Evolutionary conservation across 495 filamentous ascomycete species (phyloP).

Genomic region (Neurospora sp.): DNA sequence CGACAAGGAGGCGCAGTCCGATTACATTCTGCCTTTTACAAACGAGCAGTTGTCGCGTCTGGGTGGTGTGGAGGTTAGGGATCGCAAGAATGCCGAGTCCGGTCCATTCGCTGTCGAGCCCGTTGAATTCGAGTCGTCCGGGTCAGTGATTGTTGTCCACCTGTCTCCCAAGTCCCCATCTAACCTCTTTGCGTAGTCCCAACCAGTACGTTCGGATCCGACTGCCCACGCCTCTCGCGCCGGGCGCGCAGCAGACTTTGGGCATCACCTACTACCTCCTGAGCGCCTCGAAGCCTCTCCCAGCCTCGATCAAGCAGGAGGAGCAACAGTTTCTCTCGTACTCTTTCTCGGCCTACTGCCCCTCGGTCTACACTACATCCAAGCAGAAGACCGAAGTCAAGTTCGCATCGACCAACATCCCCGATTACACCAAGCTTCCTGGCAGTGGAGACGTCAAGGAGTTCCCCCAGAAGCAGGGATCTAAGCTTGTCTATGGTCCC

Average conservation of each 20-base stretch:
- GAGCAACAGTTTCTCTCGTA: slow-evolving; percentile 83
- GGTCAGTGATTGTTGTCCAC: slow-evolving; percentile 30
- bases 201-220: slow-evolving; percentile 77
- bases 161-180: background rate
- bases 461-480: slow-evolving; percentile 74
- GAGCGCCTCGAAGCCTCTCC: slow-evolving; percentile 63
- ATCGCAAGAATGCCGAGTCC: slow-evolving; percentile 67
- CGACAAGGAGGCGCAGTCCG: slow-evolving; percentile 58
- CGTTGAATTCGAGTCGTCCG: slow-evolving; percentile 52
- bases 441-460: slow-evolving; percentile 48
- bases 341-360: slow-evolving; percentile 70
- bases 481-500: slow-evolving; percentile 85
- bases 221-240: slow-evolving; percentile 61
- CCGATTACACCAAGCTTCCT: slow-evolving; percentile 71
- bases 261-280: slow-evolving; percentile 77
- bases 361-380: slow-evolving; percentile 68
- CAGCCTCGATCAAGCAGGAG: slow-evolving; percentile 64
- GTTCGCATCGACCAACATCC: slow-evolving; percentile 64
- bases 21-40: slow-evolving; percentile 84
- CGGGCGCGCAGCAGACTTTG: slow-evolving; percentile 70
- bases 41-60: slow-evolving; percentile 60
- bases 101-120: slow-evolving; percentile 57
- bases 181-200: slow-evolving; percentile 40
- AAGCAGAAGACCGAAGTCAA: slow-evolving; percentile 98
- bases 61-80: slow-evolving; percentile 80